phyloP scores from a whole-genome alignment of 345 rosid species.

The Rhodamnia rubescens region DNA sequence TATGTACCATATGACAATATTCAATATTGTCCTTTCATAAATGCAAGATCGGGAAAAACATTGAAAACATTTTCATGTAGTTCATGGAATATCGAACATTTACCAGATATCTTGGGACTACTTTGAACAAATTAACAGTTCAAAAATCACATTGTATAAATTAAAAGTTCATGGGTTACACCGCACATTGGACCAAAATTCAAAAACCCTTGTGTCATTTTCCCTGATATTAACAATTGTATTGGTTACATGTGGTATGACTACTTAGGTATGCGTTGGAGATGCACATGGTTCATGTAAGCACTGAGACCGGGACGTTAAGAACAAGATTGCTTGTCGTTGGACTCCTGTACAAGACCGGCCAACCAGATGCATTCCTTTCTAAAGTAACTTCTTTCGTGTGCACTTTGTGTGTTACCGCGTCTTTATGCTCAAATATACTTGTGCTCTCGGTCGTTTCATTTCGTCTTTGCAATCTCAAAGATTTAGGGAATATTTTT shows the following conservation, averaged over 20 bases:
- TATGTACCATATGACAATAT: too few relatives aligned
- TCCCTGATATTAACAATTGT: too few relatives aligned
- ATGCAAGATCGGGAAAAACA: too few relatives aligned
- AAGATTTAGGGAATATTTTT: not conserved
- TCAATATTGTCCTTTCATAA: too few relatives aligned
- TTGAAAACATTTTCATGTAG: too few relatives aligned
- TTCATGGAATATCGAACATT: too few relatives aligned
- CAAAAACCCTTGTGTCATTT: too few relatives aligned
- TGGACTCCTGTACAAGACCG: constrained; percentile 39
- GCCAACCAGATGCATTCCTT: constrained; percentile 39
- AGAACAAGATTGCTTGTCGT: constrained; percentile 32
- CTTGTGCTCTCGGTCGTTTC: not conserved
- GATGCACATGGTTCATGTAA: constrained; percentile 61
- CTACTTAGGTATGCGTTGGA: constrained; percentile 52
- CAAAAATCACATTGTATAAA: too few relatives aligned
- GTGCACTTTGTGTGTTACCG: not conserved
- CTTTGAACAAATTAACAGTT: too few relatives aligned
- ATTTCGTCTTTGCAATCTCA: not conserved
- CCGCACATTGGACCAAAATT: too few relatives aligned
- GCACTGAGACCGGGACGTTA: constrained; percentile 26
- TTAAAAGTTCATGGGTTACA: too few relatives aligned
- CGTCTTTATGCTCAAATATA: not conserved
- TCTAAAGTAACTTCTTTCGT: constrained; percentile 25
- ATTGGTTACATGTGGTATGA: not conserved
- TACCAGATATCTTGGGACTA: too few relatives aligned